Conservation (phyloP, 2,329 filamentous ascomycete species). For the Trichoderma cornu-damae region DNA sequence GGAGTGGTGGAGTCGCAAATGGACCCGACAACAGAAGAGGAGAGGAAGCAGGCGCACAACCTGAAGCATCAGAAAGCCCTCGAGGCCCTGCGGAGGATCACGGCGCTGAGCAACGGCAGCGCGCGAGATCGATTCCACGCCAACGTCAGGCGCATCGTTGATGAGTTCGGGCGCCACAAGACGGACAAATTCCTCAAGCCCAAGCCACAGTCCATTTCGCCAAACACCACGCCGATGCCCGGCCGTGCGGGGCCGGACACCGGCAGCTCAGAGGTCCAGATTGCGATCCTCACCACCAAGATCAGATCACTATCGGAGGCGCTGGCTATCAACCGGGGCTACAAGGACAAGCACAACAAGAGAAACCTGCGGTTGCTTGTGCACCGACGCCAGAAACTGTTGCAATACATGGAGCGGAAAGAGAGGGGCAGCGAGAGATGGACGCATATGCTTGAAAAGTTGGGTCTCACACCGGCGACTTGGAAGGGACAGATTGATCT, state of each 20-base stretch:
- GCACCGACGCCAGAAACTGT: conserved; percentile 81
- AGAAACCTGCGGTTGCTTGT: conserved; percentile 79
- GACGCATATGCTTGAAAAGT: conserved; percentile 74
- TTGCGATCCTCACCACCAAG: conserved; percentile 90
- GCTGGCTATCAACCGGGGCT: conserved; percentile 60
- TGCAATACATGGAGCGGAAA: conserved; percentile 81
- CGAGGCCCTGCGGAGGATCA: conserved; percentile 74
- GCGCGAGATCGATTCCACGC: conserved; percentile 72
- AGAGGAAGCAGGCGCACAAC: conserved; percentile 42
- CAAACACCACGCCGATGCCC: conserved; percentile 39
- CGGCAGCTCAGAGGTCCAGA: conserved; percentile 94
- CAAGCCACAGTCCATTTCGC: conserved; percentile 47
- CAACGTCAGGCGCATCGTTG: conserved; percentile 79
- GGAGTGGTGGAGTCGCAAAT: conserved; percentile 33
- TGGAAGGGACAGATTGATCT: conserved; percentile 79
- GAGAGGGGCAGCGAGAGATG: conserved; percentile 89
- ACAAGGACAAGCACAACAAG: conserved; percentile 92
- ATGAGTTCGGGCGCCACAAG: conserved; percentile 84
- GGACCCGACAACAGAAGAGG: conserved; percentile 39
- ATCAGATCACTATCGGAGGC: conserved; percentile 75
- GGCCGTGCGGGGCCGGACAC: conserved; percentile 81
- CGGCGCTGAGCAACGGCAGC: conserved; percentile 69
- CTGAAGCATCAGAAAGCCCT: conserved; percentile 60
- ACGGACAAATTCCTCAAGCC: conserved; percentile 68
- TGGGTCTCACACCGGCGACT: conserved; percentile 81